Conservation (phyloP, 2,329 filamentous ascomycete genomes). For the Trichoderma aggressivum region DNA sequence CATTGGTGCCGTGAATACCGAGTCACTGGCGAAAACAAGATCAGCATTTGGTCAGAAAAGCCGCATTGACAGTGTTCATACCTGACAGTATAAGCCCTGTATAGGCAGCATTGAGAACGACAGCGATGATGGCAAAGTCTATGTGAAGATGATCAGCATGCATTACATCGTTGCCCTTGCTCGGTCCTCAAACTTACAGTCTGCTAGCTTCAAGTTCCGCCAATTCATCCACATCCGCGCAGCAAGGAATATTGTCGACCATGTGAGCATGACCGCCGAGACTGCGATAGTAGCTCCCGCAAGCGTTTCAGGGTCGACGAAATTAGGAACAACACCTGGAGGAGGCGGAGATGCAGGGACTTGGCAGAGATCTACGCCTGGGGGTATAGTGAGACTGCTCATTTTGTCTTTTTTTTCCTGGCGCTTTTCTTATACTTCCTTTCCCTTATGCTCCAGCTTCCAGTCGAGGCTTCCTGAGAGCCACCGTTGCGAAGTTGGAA, state of each 20-base stretch:
- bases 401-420: not conserved
- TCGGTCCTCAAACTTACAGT: not conserved
- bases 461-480: not conserved
- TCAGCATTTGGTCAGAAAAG: not conserved
- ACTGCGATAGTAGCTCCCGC: not conserved
- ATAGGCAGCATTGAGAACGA: not conserved
- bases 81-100: not conserved
- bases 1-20: conserved; percentile 18
- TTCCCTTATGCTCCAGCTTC: not conserved
- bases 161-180: not conserved
- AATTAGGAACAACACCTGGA: not conserved
- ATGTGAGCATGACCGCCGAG: not conserved
- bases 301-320: not conserved
- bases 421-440: not conserved
- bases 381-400: not conserved
- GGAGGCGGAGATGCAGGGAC: not conserved
- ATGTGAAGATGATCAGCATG: not conserved
- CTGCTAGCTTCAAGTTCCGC: not conserved
- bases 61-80: not conserved
- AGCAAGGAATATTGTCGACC: not conserved
- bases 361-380: conserved; percentile 3
- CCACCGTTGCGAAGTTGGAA: not conserved
- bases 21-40: not conserved
- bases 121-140: conserved; percentile 1
- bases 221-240: not conserved